A percentile compares a stretch with the other conserved stretches of the same genome.
Conservation (phyloP, 2,329 filamentous ascomycete genomes). For the Bipolaris bicolor region DNA sequence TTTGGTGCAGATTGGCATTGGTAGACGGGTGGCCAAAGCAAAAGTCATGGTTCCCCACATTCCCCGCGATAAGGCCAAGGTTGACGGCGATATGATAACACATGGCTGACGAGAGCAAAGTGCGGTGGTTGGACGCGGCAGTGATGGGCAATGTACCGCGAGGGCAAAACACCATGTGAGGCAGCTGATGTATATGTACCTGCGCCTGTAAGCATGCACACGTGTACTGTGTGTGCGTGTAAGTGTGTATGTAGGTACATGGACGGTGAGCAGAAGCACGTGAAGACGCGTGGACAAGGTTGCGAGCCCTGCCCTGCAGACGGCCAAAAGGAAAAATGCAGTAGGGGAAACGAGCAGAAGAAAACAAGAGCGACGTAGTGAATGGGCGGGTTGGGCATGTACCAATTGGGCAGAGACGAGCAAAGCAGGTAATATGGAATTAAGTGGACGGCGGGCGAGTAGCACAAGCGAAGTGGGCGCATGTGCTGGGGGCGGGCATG, state of each 20-base stretch:
- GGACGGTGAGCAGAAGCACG: constrained; percentile 9
- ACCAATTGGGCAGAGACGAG: too few species aligned
- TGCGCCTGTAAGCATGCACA: too few species aligned
- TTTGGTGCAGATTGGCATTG: constrained; percentile 1
- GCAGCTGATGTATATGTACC: background rate
- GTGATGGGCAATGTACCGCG: background rate
- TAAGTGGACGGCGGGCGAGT: background rate
- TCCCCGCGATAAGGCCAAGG: constrained; percentile 14
- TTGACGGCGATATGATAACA: constrained; percentile 9
- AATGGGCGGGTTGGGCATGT: too few species aligned
- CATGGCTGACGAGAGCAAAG: constrained; percentile 8
- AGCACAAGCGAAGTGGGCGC: background rate
- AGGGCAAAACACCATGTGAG: background rate
- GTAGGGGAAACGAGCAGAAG: background rate
- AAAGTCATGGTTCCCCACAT: constrained; percentile 18
- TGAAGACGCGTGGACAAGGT: constrained; percentile 13
- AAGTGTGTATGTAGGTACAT: background rate
- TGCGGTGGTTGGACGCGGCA: background rate
- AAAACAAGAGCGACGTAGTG: background rate
- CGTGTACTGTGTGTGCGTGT: background rate
- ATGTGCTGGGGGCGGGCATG: too few species aligned
- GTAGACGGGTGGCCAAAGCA: constrained; percentile 7
- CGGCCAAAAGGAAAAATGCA: background rate
- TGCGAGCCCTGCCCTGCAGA: constrained; percentile 1
- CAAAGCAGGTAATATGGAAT: too few species aligned